Evolutionary conservation across 2,329 filamentous ascomycete species (phyloP), one percentile per base, ranked within the genome.

Genomic region (Calonectria pseudoturangicola): DNA sequence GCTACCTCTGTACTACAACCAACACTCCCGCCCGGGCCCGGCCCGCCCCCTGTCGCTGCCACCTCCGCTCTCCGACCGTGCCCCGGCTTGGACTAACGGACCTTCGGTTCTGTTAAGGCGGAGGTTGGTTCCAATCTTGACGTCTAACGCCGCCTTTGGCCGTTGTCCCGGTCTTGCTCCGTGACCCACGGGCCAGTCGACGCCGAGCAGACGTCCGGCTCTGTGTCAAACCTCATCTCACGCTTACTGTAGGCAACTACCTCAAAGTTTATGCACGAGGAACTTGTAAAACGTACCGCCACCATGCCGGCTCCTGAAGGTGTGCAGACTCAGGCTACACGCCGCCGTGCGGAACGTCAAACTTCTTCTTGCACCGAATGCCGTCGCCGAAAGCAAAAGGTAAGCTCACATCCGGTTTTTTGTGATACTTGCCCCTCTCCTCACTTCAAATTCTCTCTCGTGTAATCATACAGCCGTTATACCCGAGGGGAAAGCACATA

Each of bases 331-430:
- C 74, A 79, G 67, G 71, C 72, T 68, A 64, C 73, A 58, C 76
- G 73, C 28, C 76, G 75, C 27, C 75, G 74, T 48, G 67, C 75
- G 21, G 79, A 79, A 48, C 77, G 79, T 16, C 80, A 80, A 72
- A 80, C 81, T 47, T 87, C 86, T 25, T 88, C 87, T 25, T 89
- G 88, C 77, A 85, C 85, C 4, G 88, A 89, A 76, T 89, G 88
- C 69, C 85, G 87, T 58, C 83, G 87, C 72, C 83, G 88, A 71
- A 89, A 89, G 77, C 87, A 89, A 82, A 89, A 87, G 84, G 88
- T 88, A 79, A 64, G 81, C 39, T 27, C 33, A 33, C 60, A 30
- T 50, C 15, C 36, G 9, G n/a, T 3, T 30, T 21, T 47, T 50
- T 21, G 21, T 21, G 21, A 27, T 56, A 21, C 13, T 41, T 36